Evolutionary conservation across 2,329 filamentous ascomycete species (phyloP).

Genomic region (Epichloe baconii): DNA sequence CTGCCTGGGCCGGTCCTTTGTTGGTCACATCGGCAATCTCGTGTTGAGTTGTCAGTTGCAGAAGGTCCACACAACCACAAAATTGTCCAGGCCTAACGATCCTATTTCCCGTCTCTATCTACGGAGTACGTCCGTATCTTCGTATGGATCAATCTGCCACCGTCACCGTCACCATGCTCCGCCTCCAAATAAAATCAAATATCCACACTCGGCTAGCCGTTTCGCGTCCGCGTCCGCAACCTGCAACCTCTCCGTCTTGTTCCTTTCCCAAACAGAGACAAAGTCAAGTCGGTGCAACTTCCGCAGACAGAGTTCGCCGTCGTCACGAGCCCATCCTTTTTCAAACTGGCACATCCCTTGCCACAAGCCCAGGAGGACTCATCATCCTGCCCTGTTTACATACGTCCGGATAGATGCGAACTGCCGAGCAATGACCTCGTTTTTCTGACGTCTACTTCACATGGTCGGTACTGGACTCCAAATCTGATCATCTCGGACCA

Average conservation of each 20-base stretch:
- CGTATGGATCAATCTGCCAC: neutral
- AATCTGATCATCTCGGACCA: neutral
- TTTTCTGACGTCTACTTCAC: neutral
- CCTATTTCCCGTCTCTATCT: neutral
- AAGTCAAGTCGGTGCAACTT: neutral
- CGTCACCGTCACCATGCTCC: neutral
- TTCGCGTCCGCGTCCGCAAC: neutral
- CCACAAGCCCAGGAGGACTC: neutral
- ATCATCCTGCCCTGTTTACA: neutral
- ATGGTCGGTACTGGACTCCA: neutral
- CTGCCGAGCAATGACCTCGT: neutral
- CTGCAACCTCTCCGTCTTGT: no score
- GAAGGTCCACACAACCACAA: neutral
- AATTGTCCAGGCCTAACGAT: neutral
- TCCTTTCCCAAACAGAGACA: no score
- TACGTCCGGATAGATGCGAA: no score
- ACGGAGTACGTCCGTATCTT: neutral
- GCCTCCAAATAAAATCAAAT: neutral
- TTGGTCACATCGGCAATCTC: no score
- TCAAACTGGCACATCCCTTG: neutral
- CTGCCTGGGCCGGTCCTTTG: no score
- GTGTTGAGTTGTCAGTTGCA: neutral
- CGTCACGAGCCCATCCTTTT: no score
- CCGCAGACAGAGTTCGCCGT: neutral
- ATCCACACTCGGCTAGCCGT: neutral